Evolutionary conservation across 1,284 basidiomycete species (phyloP).

Genomic region (Ustilago bromivora): DNA sequence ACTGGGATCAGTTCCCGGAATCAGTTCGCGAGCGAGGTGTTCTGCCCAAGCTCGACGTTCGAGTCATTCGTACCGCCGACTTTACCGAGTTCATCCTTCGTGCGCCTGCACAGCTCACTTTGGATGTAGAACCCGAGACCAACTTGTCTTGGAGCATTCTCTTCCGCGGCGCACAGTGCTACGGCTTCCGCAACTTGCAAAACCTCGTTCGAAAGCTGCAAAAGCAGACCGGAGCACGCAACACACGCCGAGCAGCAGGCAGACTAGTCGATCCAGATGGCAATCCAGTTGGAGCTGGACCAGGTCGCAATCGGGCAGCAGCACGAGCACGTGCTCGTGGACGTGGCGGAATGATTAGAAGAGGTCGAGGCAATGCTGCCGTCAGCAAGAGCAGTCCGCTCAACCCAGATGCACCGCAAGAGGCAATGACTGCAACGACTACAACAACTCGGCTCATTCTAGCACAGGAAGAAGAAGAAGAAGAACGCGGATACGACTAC

Average conservation of each 20-base stretch:
- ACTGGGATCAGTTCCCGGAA: constrained; percentile 25
- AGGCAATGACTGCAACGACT: neutral
- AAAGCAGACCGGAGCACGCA: constrained; percentile 73
- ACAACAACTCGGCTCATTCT: neutral
- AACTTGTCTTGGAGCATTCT: constrained; percentile 72
- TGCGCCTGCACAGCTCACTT: constrained; percentile 22
- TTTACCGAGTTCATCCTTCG: constrained; percentile 76
- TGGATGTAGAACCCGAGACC: neutral
- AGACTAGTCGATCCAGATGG: constrained; percentile 41
- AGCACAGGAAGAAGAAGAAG: constrained; percentile 60
- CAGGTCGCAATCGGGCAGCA: constrained; percentile 8
- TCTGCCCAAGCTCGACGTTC: constrained; percentile 55
- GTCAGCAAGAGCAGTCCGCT: constrained; percentile 52
- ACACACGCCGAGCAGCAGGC: constrained; percentile 45
- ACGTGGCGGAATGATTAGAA: constrained; percentile 68
- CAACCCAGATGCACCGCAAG: constrained; percentile 21
- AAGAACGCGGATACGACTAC: constrained; percentile 84
- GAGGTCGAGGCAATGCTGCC: constrained; percentile 73
- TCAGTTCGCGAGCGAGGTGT: constrained; percentile 18
- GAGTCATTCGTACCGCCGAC: constrained; percentile 71
- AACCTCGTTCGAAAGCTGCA: constrained; percentile 89
- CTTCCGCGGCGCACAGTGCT: constrained; percentile 93
- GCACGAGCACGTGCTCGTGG: constrained; percentile 43
- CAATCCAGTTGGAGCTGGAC: constrained; percentile 17
- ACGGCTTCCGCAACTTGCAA: constrained; percentile 96